phyloP scores from a whole-genome alignment of 176 grass and related monocot species.

The Juncus inflexus region DNA sequence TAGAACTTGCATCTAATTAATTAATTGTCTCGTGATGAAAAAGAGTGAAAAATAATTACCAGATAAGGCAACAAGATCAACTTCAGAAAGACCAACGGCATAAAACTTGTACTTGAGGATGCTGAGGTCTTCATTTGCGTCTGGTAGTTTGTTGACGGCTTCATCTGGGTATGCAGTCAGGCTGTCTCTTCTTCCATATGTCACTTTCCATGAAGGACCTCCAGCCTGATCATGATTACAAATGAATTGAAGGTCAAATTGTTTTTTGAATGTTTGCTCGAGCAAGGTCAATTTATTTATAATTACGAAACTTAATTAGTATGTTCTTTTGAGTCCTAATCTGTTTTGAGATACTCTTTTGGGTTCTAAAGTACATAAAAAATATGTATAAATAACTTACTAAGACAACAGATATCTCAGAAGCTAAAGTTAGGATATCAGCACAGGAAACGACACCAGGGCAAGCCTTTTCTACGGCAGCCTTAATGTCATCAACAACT shows the following conservation, averaged over 20 bases:
- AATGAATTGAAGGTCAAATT: too few relatives aligned
- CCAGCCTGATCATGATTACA: constrained; percentile 36
- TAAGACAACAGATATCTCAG: constrained; percentile 58
- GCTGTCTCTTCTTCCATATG: constrained; percentile 67
- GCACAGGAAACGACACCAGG: constrained; percentile 83
- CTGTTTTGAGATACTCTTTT: too few relatives aligned
- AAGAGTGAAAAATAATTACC: constrained; percentile 26
- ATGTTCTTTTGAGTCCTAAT: background rate
- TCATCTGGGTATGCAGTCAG: constrained; percentile 47
- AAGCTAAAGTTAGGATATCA: constrained; percentile 75
- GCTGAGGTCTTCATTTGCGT: constrained; percentile 51
- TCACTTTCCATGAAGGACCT: constrained; percentile 60
- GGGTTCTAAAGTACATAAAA: background rate
- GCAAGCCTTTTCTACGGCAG: constrained; percentile 54
- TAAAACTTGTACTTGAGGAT: constrained; percentile 63
- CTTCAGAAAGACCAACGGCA: constrained; percentile 53
- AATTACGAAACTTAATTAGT: constrained; percentile 12
- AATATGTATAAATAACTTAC: constrained; percentile 33
- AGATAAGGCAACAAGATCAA: constrained; percentile 73
- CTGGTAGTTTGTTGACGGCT: constrained; percentile 43
- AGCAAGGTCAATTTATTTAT: background rate
- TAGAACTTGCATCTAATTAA: background rate
- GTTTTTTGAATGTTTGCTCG: too few relatives aligned
- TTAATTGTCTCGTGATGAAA: background rate
- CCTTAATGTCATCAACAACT: constrained; percentile 71